Base-by-base conservation (phyloP, 169 alveolate genomes). In the Plasmodium yoelii region DNA sequence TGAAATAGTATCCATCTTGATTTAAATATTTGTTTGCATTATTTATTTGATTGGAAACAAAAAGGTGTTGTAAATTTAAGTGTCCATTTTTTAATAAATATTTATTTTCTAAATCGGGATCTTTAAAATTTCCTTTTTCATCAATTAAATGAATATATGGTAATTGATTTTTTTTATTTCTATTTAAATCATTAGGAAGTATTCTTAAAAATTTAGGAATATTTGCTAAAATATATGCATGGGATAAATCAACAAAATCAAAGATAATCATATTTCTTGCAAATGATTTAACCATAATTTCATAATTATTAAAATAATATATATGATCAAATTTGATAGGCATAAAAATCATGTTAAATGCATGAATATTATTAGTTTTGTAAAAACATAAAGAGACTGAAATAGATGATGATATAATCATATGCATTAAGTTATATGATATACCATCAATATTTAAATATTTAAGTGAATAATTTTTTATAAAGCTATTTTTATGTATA, bases 301-400 rank as follows among this genome's bases (percentile, higher is more conserved):
- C 87, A 53, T 86, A 86, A 34, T 69, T 47, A 44, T 86, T 68
- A 70, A 86, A 86, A 47, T 86, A 86, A 24, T 68, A 60, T 44
- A 71, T 57, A 51, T 86, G 87, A 34, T 86, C 87, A 8, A 55
- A 47, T 70, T 56, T 57, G 56, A 55, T 69, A 56, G 91, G 91
- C 65, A 86, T 70, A 59, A 69, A 86, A 57, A 86, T 70, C 91
- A 86, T 86, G 59, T 86, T 86, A 24, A 69, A 70, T 19, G 91
- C 91, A 44, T 86, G 91, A 18, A 86, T 86, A 70, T 86, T 86
- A 72, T 69, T 86, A 42, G 64, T 69, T 59, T 26, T 68, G 57
- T 57, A 86, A 70, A 86, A 86, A 42, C 77, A 12, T 53, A 86
- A 22, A 5, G 87, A 63, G 18, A 70, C 47, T 15, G 91, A 69